Evolutionary conservation across 768 basidiomycete species (phyloP), one percentile per base, ranked within the genome.

Genomic region (Podaxis sp.): DNA sequence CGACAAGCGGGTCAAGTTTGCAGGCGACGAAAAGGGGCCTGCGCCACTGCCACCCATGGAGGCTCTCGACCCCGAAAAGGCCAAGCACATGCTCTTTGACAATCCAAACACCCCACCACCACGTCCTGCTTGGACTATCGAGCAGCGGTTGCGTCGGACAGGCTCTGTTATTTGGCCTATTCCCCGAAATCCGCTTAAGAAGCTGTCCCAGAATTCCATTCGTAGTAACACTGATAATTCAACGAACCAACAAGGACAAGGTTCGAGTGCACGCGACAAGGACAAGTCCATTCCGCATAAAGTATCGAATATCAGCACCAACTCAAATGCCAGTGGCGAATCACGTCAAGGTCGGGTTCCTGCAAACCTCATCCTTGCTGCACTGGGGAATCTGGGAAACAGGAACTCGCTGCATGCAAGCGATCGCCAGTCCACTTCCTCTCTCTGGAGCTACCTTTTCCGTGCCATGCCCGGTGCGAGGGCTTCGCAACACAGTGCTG

Each of bases 1-100:
- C 28, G 71, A 71, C 15, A 73, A 77, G 33, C 80, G 71, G 64
- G 76, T 84, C 65, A 80, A 72, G 37, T 85, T 84, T 67, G 73
- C 71, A 36, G 69, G 63, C 13, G 58, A 69, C 61, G 60, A 65
- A 57, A 52, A 59, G 26, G 48, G 13, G 3, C 44, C 55, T 17
- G 38, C 55, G 7, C 2, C 54, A 15, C 20, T 36, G 28, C 41
- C 60, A 22, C 53, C 60, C 22, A 36, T 13, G 15, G 54, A 56
- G 36, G 28, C 11, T 12, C 17, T 62, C 40, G 54, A 62, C 48
- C 55, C 55, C 4, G 53, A 62, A 6, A 55, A 36, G 44, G 60
- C 60, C 44, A 62, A 62, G 48, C 60, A 62, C 24, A 62, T 62
- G 60, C 40, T 62, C 5, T 62, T 62, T 48, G 60, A 62, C 46